These are phyloP conservation scores for Clarireedia homoeocarpa DNA, from an alignment of 2,329 filamentous ascomycete species.

Conservation along the genomic window DNA sequence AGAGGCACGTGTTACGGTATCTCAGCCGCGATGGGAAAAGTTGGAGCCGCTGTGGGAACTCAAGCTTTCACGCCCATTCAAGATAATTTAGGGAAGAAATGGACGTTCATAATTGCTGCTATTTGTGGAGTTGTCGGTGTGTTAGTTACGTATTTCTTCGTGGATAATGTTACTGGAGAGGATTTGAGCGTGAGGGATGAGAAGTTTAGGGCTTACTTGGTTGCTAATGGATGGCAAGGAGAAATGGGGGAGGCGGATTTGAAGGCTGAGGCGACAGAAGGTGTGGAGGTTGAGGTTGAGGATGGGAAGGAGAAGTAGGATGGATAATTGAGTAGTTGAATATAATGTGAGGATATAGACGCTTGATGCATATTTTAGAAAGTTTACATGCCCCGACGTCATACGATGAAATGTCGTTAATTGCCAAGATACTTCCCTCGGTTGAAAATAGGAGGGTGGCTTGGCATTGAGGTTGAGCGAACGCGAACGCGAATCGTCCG, in stretches of 20 bases:
- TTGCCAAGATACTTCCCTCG: no score
- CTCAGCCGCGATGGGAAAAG: slow-evolving; percentile 43
- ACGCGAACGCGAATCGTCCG: no score
- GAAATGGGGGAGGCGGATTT: slow-evolving; percentile 37
- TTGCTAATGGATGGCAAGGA: slow-evolving; percentile 38
- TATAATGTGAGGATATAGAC: background rate
- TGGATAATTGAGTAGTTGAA: background rate
- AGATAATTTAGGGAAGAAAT: slow-evolving; percentile 37
- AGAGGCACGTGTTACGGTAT: slow-evolving; percentile 43
- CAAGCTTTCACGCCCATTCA: slow-evolving; percentile 43
- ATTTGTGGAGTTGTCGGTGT: slow-evolving; percentile 41
- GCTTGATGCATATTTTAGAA: background rate
- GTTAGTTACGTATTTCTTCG: slow-evolving; percentile 40
- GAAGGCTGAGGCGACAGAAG: slow-evolving; percentile 27
- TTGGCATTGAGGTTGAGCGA: no score
- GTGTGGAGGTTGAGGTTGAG: background rate
- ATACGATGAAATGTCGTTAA: background rate
- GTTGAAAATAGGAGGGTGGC: no score
- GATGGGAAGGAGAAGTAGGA: background rate
- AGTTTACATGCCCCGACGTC: background rate
- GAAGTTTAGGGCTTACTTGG: slow-evolving; percentile 37
- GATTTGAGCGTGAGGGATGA: slow-evolving; percentile 38
- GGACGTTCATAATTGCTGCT: slow-evolving; percentile 45
- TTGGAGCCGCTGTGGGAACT: slow-evolving; percentile 43
- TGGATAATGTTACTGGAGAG: slow-evolving; percentile 38